These are phyloP conservation scores for Macrophomina tecta DNA, from an alignment of 2,329 filamentous ascomycete genomes.

Conservation along the genomic window DNA sequence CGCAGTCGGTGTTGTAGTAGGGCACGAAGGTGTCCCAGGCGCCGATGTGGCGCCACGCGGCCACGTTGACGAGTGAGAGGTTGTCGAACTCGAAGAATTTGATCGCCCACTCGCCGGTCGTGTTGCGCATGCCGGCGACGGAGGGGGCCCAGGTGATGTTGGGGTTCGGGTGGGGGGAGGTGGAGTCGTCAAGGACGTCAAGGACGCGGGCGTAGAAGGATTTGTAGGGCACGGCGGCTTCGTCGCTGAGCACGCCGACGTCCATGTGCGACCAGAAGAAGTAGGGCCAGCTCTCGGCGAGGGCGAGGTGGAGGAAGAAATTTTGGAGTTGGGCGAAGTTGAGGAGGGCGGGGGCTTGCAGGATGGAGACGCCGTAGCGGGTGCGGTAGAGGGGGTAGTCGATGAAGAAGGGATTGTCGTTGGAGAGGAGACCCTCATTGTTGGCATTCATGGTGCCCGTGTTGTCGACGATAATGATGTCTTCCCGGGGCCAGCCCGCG, in stretches of 20 bases:
- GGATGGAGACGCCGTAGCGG: constrained; percentile 54
- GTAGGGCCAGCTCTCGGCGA: constrained; percentile 52
- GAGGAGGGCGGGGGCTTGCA: constrained; percentile 59
- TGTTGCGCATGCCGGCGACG: not conserved
- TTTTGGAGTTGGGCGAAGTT: constrained; percentile 64
- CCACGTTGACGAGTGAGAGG: constrained; percentile 62
- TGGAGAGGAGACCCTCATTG: constrained; percentile 52
- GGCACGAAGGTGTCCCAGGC: constrained; percentile 65
- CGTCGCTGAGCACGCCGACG: constrained; percentile 54
- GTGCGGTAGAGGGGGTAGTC: constrained; percentile 56
- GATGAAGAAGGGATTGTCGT: constrained; percentile 64
- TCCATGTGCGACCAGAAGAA: constrained; percentile 68
- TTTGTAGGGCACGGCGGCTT: constrained; percentile 40
- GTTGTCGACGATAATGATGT: constrained; percentile 67
- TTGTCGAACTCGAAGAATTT: constrained; percentile 67
- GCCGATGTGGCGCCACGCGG: constrained; percentile 57
- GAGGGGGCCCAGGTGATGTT: constrained; percentile 22
- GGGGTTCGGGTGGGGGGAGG: constrained; percentile 12
- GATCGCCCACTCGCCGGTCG: constrained; percentile 52
- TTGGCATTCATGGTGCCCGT: constrained; percentile 64
- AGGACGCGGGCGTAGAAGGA: constrained; percentile 40
- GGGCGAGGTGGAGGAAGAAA: constrained; percentile 56
- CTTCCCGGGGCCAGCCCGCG: constrained; percentile 62
- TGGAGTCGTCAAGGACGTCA: constrained; percentile 30
- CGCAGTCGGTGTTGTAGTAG: constrained; percentile 62